phyloP scores from a whole-genome alignment of 2,329 filamentous ascomycete species.

The Dendrostoma leiphaemia region DNA sequence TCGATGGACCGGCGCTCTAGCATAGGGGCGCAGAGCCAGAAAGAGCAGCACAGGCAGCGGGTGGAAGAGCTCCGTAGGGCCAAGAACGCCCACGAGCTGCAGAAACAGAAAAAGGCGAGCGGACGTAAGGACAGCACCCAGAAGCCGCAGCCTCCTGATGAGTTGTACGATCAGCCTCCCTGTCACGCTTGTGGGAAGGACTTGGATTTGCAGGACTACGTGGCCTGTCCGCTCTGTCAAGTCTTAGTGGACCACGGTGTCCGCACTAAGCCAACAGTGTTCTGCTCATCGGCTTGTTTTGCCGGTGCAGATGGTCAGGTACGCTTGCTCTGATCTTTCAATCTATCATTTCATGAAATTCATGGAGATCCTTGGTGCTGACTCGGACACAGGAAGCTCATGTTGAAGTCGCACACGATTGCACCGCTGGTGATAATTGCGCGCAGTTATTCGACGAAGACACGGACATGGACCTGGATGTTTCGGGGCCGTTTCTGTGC shows the following conservation, averaged over 20 bases:
- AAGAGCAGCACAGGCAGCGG: conserved; percentile 27
- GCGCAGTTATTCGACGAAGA: conserved; percentile 23
- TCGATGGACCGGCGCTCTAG: conserved; percentile 24
- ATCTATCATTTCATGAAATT: no score
- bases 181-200: conserved; percentile 24
- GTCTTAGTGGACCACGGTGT: conserved; percentile 23
- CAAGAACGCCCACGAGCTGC: conserved; percentile 24
- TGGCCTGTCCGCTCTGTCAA: conserved; percentile 26
- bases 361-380: conserved; percentile 9
- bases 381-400: conserved; percentile 21
- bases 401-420: conserved; percentile 23
- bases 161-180: conserved; percentile 26
- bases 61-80: conserved; percentile 27
- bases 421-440: conserved; percentile 25
- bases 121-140: conserved; percentile 12
- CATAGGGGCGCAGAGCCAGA: conserved; percentile 22
- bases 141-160: conserved; percentile 19
- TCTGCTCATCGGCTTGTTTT: conserved; percentile 26
- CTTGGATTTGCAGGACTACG: conserved; percentile 22
- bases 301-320: background rate
- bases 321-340: background rate
- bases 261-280: conserved; percentile 23
- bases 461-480: conserved; percentile 20
- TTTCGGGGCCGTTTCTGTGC: conserved; percentile 26
- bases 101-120: conserved; percentile 26